Evolutionary conservation across 2,329 filamentous ascomycete genomes (phyloP), one percentile per base, ranked within the genome.

Genomic region (Verticillium dahliae): DNA sequence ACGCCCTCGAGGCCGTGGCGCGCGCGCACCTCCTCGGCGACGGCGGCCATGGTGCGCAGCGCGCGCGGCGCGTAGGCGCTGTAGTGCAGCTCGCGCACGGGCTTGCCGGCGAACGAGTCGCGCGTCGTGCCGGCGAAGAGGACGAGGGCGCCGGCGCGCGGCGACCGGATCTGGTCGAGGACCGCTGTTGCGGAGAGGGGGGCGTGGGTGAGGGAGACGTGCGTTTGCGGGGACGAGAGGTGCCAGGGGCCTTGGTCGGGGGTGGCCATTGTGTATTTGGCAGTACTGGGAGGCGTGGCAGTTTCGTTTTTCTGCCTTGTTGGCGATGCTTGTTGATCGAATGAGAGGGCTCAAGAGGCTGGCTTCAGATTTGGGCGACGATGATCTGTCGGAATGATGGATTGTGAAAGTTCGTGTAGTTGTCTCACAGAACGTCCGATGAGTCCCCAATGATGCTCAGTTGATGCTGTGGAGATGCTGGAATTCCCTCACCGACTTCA

Each of bases 121-220:
- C 91, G 82, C 2, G 91, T 96, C 1, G 89, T 92, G 60, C 90
- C 90, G 62, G 88, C 87, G 72, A 93, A 93, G 38, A 92, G 70
- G 10, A 93, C 89, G 57, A 92, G 89, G 13, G 90, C 90, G 6
- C 90, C 90, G 11, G 90, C 90, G 68, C 86, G 83, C 22, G 89
- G 87, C 67, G 85, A 90, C 66, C 89, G 87, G 27, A 95, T 90
- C 56, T 80, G 81, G 66, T 87, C 78, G 74, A 92, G 88, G 35
- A 84, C 77, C 5, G 78, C 69, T 22, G 81, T 77, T 22, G 82
- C 75, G 69, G 87, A 80, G 62, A 95, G 83, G 52, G 78, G 73
- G 39, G 83, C 75, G 63, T 86, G 77, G 3, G 90, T 92, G 9
- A 96, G 80, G 58, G 85, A 85, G 50, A 92, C 89, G 72, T 87